phyloP scores from a whole-genome alignment of 2,329 filamentous ascomycete species.

The Colletotrichum sp. region DNA sequence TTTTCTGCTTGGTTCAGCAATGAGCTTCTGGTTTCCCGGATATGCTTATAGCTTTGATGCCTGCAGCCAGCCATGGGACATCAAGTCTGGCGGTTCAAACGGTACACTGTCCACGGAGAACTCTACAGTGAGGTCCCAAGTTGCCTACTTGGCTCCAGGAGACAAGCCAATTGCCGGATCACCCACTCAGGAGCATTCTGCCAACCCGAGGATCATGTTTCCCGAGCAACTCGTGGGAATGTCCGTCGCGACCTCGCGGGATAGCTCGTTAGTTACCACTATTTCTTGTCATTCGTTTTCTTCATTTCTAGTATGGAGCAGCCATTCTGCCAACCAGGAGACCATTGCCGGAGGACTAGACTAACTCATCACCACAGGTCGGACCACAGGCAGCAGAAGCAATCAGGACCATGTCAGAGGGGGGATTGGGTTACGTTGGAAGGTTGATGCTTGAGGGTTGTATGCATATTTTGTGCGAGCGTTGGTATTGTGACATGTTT shows the following conservation, averaged over 20 bases:
- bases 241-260: neutral
- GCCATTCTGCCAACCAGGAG: neutral
- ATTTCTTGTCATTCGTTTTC: neutral
- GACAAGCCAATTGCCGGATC: neutral
- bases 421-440: neutral
- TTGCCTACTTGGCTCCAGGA: neutral
- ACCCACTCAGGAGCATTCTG: neutral
- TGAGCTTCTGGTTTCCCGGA: neutral
- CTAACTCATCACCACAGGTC: slow-evolving; percentile 2
- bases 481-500: neutral
- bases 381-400: neutral
- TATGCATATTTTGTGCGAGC: neutral
- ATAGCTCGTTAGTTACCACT: slow-evolving; percentile 20
- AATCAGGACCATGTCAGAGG: too few species aligned
- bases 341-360: slow-evolving; percentile 11
- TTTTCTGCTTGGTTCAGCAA: neutral
- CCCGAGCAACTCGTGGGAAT: neutral
- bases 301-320: neutral
- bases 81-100: slow-evolving; percentile 14
- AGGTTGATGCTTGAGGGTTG: neutral
- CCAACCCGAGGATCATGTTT: neutral
- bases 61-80: slow-evolving; percentile 19
- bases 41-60: neutral
- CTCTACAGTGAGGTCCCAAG: neutral
- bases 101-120: neutral